Base-by-base conservation (phyloP, 2,329 filamentous ascomycete species). In the Penicillium sp. region DNA sequence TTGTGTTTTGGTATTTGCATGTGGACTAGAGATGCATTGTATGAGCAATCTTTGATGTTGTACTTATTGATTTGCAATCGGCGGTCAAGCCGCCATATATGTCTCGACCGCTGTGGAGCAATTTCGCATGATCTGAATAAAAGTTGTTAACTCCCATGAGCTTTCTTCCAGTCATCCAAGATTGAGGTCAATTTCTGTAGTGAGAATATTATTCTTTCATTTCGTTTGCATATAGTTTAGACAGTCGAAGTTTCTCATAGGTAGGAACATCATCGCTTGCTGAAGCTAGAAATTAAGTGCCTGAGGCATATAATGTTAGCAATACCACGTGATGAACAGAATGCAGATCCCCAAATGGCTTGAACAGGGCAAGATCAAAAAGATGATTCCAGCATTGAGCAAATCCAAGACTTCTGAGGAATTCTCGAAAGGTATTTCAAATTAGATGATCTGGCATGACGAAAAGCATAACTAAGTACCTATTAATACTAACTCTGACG, bases 1-100 rank as follows among this genome's bases (percentile, higher is more conserved):
- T 54, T 52, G 18, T 49, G 7, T 43, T 41, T 56, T 49, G 43
- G 31, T 22, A 47, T 64, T 50, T 39, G 54, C 41, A 59, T 60
- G 16, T 54, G 43, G 50, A 33, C 46, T 60, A 49, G 49, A 59
- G 54, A 55, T 54, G 54, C 55, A 56, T 60, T 49, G 43, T 36
- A 39, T 57, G 43, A 61, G 52, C 40, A 55, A 53, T 46, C 47
- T 36, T 16, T 16, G 27, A 33, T 24, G 24, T 10, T 9, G 22
- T 44, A 16, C 18, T 49, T 11, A 50, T 33, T 53, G 13, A 6
- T 53, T 22, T 18, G 7, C 7, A 40, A 14, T 18, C 5, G 13
- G 22, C 11, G 49, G 18, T 39, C 49, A 10, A 13, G 24, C 31
- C 19, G 35, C 46, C 19, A 35, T 47, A 47, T 51, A 55, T 47